phyloP scores from a whole-genome alignment of 805 yeast genomes.

The Brettanomyces naardenensis region DNA sequence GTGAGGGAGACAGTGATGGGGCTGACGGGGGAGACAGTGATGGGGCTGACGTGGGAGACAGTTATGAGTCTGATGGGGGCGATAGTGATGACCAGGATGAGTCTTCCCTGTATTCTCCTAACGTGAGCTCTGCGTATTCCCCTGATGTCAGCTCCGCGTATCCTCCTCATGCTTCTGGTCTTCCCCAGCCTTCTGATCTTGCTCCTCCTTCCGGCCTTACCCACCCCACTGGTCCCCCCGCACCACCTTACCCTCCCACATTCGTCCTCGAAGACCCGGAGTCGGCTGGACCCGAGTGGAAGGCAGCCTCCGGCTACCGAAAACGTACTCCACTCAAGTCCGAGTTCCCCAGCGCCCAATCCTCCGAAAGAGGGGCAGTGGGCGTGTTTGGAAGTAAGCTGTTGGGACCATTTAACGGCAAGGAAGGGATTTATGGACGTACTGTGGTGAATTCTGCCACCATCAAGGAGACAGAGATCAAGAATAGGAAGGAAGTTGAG shows the following conservation, averaged over 20 bases:
- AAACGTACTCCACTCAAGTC: conserved; percentile 35
- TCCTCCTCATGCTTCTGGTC: no score
- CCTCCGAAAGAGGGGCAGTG: conserved; percentile 2
- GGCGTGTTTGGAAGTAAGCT: conserved; percentile 14
- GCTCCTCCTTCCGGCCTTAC: no score
- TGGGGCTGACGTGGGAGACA: neutral
- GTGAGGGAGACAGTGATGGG: conserved; percentile 3
- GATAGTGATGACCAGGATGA: neutral
- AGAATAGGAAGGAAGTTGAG: neutral
- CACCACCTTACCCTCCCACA: no score
- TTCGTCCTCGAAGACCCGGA: conserved; percentile 33
- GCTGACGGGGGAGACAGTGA: neutral
- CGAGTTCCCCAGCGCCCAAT: conserved; percentile 17
- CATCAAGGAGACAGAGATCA: neutral
- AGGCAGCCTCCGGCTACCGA: conserved; percentile 36
- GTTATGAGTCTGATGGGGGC: neutral
- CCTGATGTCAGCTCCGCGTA: no score
- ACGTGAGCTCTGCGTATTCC: neutral
- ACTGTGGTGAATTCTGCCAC: neutral
- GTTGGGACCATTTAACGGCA: no score
- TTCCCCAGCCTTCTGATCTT: no score
- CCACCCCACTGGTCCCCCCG: no score
- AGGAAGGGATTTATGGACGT: conserved; percentile 5
- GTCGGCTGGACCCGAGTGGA: conserved; percentile 45
- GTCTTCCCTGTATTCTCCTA: neutral